Evolutionary conservation across 2,329 filamentous ascomycete species (phyloP).

Genomic region (Aphanoascus verrucosus): DNA sequence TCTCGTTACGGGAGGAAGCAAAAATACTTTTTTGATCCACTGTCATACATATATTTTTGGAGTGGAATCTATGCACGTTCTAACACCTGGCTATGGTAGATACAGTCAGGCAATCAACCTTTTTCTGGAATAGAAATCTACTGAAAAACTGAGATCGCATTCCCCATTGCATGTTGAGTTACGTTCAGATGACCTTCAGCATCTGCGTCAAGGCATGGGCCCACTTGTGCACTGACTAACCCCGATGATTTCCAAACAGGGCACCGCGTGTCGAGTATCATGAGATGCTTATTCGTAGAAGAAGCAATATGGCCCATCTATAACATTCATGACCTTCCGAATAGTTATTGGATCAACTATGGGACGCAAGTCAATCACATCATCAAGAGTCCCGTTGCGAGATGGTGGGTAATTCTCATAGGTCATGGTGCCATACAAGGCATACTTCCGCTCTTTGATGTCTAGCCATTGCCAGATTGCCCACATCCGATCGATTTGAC

Average conservation of each 20-base stretch:
- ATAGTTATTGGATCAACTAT: slow-evolving; percentile 15
- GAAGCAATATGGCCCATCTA: slow-evolving; percentile 21
- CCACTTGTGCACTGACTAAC: neutral
- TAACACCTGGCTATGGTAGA: no score
- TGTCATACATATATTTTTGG: no score
- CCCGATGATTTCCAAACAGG: neutral
- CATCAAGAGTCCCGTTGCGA: slow-evolving; percentile 21
- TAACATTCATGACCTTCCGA: slow-evolving; percentile 18
- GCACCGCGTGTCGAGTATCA: neutral
- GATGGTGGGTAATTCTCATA: slow-evolving; percentile 17
- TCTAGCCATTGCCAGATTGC: slow-evolving; percentile 20
- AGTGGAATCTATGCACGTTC: no score
- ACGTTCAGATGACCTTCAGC: no score
- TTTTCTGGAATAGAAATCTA: no score
- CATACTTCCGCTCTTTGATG: slow-evolving; percentile 9
- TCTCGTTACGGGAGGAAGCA: no score
- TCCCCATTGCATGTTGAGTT: no score
- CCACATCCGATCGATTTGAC: slow-evolving; percentile 19
- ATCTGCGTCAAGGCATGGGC: no score
- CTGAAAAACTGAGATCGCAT: no score
- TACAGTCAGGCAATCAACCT: no score
- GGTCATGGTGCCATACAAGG: slow-evolving; percentile 12
- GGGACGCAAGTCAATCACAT: slow-evolving; percentile 19
- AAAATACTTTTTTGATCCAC: no score
- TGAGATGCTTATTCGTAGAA: slow-evolving; percentile 16